Conservation (phyloP, 2,329 filamentous ascomycete species). For the Neofusicoccum ribis region DNA sequence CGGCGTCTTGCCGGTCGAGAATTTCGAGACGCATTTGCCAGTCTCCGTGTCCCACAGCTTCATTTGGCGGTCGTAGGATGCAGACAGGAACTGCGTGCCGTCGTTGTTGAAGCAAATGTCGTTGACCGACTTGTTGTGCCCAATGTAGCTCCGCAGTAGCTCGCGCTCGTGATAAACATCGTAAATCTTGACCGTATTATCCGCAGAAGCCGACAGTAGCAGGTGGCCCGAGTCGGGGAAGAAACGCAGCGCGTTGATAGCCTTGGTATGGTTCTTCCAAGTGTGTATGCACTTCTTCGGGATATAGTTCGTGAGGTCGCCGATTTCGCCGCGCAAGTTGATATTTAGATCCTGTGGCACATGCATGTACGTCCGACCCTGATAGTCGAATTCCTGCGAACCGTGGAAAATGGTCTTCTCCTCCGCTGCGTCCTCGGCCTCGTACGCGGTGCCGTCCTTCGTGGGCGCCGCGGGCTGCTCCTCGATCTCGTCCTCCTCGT, state of each 20-base stretch:
- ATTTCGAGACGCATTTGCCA: slow-evolving; percentile 81
- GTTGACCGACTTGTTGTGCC: slow-evolving; percentile 86
- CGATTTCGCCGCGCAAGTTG: slow-evolving; percentile 71
- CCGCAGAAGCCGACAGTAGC: slow-evolving; percentile 84
- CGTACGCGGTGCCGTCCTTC: slow-evolving; percentile 59
- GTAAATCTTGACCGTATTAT: slow-evolving; percentile 89
- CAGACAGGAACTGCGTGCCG: slow-evolving; percentile 84
- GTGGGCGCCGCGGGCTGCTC: slow-evolving; percentile 62
- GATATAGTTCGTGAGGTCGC: slow-evolving; percentile 83
- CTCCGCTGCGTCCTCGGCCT: slow-evolving; percentile 44
- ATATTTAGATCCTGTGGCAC: slow-evolving; percentile 65
- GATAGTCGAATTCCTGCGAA: slow-evolving; percentile 81
- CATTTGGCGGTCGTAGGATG: slow-evolving; percentile 92
- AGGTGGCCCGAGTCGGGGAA: slow-evolving; percentile 87
- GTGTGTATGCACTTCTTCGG: slow-evolving; percentile 92
- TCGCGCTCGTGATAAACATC: slow-evolving; percentile 90
- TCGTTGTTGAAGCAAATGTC: slow-evolving; percentile 83
- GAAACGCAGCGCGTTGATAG: slow-evolving; percentile 86
- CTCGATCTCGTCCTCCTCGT: slow-evolving; percentile 72
- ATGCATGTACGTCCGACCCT: slow-evolving; percentile 97
- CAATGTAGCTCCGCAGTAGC: slow-evolving; percentile 85
- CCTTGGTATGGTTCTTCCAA: slow-evolving; percentile 78
- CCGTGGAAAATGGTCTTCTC: slow-evolving; percentile 91
- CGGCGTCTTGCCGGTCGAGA: slow-evolving; percentile 90
- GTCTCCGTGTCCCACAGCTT: slow-evolving; percentile 99